Conservation (phyloP, 805 yeast species). For the Saccharomyces mikatae region DNA sequence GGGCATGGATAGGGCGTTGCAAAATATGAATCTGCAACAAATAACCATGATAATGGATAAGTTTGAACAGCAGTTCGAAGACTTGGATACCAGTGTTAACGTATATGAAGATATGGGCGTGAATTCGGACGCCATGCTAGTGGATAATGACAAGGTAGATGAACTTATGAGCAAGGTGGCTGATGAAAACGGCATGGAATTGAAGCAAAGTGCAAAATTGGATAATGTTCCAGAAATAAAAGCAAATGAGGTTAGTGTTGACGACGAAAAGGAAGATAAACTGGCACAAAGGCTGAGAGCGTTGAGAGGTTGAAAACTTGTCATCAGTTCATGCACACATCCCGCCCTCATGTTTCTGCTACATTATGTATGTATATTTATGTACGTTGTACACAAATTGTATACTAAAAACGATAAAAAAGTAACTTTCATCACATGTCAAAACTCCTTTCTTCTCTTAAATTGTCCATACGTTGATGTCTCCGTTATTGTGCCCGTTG, state of each 20-base stretch:
- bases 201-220: constrained; percentile 66
- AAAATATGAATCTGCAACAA: constrained; percentile 88
- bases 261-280: constrained; percentile 75
- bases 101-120: constrained; percentile 88
- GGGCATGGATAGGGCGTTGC: constrained; percentile 95
- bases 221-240: constrained; percentile 47
- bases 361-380: not conserved
- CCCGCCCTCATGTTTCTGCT: not conserved
- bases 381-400: constrained; percentile 4
- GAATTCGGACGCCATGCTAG: constrained; percentile 76
- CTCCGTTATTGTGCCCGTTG: constrained; percentile 56
- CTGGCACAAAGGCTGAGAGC: constrained; percentile 87
- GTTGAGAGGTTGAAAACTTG: constrained; percentile 41
- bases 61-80: constrained; percentile 93
- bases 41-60: constrained; percentile 95
- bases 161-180: constrained; percentile 85
- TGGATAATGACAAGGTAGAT: constrained; percentile 95
- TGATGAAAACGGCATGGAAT: constrained; percentile 93
- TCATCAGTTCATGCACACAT: not conserved
- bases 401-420: not conserved
- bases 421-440: no score
- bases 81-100: constrained; percentile 84
- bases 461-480: constrained; percentile 57
- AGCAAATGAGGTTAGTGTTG: constrained; percentile 38
- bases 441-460: constrained; percentile 6